phyloP scores from a whole-genome alignment of 208 protist species.

The Acanthamoeba healyi region DNA sequence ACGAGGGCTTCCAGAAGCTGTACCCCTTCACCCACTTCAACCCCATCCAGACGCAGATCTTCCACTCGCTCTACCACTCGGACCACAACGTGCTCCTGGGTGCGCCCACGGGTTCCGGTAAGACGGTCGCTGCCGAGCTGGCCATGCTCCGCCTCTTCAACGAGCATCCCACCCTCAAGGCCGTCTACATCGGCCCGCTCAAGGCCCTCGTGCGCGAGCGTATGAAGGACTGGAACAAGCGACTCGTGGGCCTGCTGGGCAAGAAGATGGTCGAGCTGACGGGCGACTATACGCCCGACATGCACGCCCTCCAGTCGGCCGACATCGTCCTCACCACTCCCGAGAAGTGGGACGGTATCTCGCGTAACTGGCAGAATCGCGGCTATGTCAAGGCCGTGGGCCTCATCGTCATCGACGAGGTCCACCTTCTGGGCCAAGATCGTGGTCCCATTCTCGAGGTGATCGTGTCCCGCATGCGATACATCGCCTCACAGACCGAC shows the following conservation, averaged over 20 bases:
- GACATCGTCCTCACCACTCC: slow-evolving; percentile 99
- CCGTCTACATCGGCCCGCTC: slow-evolving; percentile 99
- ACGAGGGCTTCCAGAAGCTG: slow-evolving; percentile 93
- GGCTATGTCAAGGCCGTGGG: slow-evolving; percentile 92
- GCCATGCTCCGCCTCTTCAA: slow-evolving; percentile 97
- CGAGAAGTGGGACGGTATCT: slow-evolving; percentile 99
- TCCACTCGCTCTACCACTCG: slow-evolving; percentile 98
- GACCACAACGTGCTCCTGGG: slow-evolving; percentile 98
- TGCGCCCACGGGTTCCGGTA: slow-evolving; percentile 97
- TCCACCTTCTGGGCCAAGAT: slow-evolving; percentile 99
- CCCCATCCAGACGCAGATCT: slow-evolving; percentile 99
- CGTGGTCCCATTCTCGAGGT: slow-evolving; percentile 98
- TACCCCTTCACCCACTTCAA: slow-evolving; percentile 98
- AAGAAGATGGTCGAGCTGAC: slow-evolving; percentile 98
- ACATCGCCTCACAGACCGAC: slow-evolving; percentile 96
- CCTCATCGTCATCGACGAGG: slow-evolving; percentile 98
- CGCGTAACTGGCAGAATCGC: slow-evolving; percentile 98
- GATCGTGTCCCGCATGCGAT: slow-evolving; percentile 99
- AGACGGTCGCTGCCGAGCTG: slow-evolving; percentile 99
- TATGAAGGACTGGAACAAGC: slow-evolving; percentile 97
- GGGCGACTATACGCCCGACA: slow-evolving; percentile 96
- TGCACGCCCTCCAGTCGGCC: slow-evolving; percentile 93
- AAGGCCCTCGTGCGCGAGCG: slow-evolving; percentile 99
- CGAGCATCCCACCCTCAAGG: slow-evolving; percentile 93
- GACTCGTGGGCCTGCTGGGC: slow-evolving; percentile 94